Conservation (phyloP, 208 protist species). For the Acanthamoeba royreba region DNA sequence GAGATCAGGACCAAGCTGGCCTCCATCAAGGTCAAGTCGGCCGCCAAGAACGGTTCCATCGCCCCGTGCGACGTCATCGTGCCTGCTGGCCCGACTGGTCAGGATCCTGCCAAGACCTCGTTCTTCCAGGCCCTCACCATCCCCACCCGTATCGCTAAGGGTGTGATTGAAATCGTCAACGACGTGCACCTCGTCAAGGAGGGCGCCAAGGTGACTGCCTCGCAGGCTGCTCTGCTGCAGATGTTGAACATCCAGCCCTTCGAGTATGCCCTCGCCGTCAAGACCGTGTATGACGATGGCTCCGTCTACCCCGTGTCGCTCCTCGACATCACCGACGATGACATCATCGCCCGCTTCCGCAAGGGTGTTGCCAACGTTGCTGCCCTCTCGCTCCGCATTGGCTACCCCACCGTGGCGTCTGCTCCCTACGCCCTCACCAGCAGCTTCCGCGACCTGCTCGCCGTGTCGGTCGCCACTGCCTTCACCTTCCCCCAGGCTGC, state of each 20-base stretch:
- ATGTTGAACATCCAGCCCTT: constrained; percentile 99
- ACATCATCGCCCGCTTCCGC: constrained; percentile 88
- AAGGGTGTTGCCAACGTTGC: constrained; percentile 90
- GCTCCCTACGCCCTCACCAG: constrained; percentile 94
- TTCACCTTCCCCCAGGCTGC: constrained; percentile 80
- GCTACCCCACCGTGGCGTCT: constrained; percentile 92
- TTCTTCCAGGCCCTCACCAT: constrained; percentile 99
- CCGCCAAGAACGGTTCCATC: constrained; percentile 80
- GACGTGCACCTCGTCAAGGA: constrained; percentile 93
- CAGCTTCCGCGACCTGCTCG: constrained; percentile 97
- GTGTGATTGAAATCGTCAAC: constrained; percentile 97
- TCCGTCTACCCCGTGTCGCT: constrained; percentile 90
- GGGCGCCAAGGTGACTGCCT: constrained; percentile 96
- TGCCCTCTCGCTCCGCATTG: constrained; percentile 92
- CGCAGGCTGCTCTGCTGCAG: constrained; percentile 95
- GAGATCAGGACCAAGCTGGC: constrained; percentile 87
- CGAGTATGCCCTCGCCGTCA: constrained; percentile 93
- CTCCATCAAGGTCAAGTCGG: constrained; percentile 86
- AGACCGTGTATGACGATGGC: constrained; percentile 94
- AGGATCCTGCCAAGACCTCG: constrained; percentile 96
- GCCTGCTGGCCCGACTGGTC: constrained; percentile 93
- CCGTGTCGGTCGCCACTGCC: constrained; percentile 90
- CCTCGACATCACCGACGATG: constrained; percentile 92
- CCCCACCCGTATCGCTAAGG: constrained; percentile 98
- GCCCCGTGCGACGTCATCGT: constrained; percentile 95